Base-by-base conservation (phyloP, 306 rosid species). In the Delonix regia region DNA sequence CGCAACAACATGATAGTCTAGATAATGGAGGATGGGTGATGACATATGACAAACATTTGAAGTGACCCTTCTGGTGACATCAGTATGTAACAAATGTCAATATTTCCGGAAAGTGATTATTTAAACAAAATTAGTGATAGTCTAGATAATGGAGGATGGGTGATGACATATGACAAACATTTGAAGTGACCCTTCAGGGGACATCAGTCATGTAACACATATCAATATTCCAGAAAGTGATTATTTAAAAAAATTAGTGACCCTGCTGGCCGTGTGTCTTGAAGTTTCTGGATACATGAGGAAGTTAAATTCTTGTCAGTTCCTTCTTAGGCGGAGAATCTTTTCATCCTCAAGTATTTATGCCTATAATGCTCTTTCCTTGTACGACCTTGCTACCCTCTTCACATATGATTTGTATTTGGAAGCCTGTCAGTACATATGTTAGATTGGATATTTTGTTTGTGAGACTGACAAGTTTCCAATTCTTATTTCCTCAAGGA, bases 1-100 rank as follows among this genome's bases (percentile, higher is more conserved):
- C 55, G 44, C 55, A 68, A 81, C 64, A n/a, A 81, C 63, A 36
- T 57, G 80, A 56, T 44, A 56, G 45, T 30, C 65, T 11, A 38
- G n/a, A n/a, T 36, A 24, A 18, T 27, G 25, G 45, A 22, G 22
- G 6, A 68, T 25, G 15, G 19, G 36, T 25, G 36, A 68, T 68
- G 21, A 68, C n/a, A 21, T 12, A 12, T 19, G 33, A 22, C 34
- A 67, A 24, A 12, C 22, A 15, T 44, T 21, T 67, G 15, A 67
- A 12, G 36, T 41, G 38, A 59, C 38, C 36, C 11, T 59, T 53
- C n/a, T 13, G 65, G 36, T 22, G 49, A 14, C 22, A 45, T 24
- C 55, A 16, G 41, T 24, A 0, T 41, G 41, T 45, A 24, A 21
- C 22, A 27, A 45, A 15, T 69, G 33, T 11, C 22, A 14, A 5